Evolutionary conservation across 2,329 filamentous ascomycete species (phyloP), one percentile per base, ranked within the genome.

Genomic region (Orbilia quercus): DNA sequence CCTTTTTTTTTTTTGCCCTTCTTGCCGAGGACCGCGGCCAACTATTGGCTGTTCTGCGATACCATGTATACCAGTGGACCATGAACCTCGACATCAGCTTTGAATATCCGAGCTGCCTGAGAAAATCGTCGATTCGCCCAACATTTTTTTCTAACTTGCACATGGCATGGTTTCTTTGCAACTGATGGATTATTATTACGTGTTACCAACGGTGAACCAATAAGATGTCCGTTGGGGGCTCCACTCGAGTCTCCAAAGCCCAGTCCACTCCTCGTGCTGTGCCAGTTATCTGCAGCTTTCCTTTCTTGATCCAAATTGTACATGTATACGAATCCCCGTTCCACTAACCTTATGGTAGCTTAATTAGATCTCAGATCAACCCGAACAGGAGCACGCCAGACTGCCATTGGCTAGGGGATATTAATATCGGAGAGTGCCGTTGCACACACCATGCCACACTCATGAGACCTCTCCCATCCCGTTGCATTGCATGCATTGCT

Each of bases 361-460:
- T 42, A 38, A 48, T 42, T 45, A 51, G 53, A 67, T 67, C 63
- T 50, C 44, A 14, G 25, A 12, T 51, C 31, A 50, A n/a, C n/a
- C 18, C 22, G 51, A 34, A 50, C 38, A 58, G 44, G 62, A 58
- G 34, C n/a, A 11, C 14, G 48, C 28, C 34, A 45, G 40, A 44
- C 23, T 23, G n/a, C 25, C 11, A 36, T 51, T 51, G 22, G 22
- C 40, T 23, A 11, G 31, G 28, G 38, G 20, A 12, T 40, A 38
- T 53, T 25, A 16, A 25, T 36, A n/a, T 59, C 67, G 67, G 59
- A 55, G 59, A 54, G 53, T 72, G 59, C 67, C 59, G 67, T 65
- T 47, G 25, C 59, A 65, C 67, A 59, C 2, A 54, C 28, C 42
- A n/a, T n/a, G n/a, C n/a, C n/a, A n/a, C n/a, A n/a, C n/a, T n/a